Evolutionary conservation across 257 asterid species (phyloP).

Genomic region (Primulina eburnea): DNA sequence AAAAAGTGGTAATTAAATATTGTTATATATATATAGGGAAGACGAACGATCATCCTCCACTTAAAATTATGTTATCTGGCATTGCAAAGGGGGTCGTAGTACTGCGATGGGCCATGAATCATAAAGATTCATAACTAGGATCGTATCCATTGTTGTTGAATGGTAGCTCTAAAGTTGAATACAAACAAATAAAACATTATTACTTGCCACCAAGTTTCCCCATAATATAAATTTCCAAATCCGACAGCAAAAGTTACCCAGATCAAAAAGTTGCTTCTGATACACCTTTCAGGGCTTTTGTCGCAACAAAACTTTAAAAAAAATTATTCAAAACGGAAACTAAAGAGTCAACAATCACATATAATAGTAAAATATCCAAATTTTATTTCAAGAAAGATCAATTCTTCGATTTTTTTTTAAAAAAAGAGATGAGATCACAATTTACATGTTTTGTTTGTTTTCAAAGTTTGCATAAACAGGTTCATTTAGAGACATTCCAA

Average conservation of each 20-base stretch:
- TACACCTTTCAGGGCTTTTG: neutral
- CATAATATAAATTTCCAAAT: neutral
- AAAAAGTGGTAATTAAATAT: too few relatives aligned
- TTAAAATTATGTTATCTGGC: too few relatives aligned
- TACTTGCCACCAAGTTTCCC: neutral
- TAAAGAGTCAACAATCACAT: neutral
- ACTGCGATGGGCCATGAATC: too few relatives aligned
- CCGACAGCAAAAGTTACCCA: neutral
- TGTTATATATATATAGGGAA: too few relatives aligned
- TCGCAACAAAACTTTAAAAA: neutral
- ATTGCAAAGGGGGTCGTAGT: too few relatives aligned
- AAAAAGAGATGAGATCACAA: neutral
- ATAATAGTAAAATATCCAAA: neutral
- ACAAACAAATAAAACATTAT: too few relatives aligned
- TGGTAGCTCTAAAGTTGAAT: too few relatives aligned
- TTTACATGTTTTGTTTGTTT: neutral
- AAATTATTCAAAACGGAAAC: constrained; percentile 8
- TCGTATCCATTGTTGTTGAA: too few relatives aligned
- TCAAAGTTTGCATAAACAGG: neutral
- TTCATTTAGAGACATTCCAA: neutral
- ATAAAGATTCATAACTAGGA: too few relatives aligned
- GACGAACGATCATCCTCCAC: too few relatives aligned
- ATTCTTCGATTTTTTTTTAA: too few relatives aligned
- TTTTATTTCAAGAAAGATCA: neutral
- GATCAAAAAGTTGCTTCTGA: neutral